A percentile compares a stretch with the other conserved stretches of the same genome.
These are phyloP conservation scores for Neurospora discreta DNA, from an alignment of 495 filamentous ascomycete species.

Conservation along the genomic window DNA sequence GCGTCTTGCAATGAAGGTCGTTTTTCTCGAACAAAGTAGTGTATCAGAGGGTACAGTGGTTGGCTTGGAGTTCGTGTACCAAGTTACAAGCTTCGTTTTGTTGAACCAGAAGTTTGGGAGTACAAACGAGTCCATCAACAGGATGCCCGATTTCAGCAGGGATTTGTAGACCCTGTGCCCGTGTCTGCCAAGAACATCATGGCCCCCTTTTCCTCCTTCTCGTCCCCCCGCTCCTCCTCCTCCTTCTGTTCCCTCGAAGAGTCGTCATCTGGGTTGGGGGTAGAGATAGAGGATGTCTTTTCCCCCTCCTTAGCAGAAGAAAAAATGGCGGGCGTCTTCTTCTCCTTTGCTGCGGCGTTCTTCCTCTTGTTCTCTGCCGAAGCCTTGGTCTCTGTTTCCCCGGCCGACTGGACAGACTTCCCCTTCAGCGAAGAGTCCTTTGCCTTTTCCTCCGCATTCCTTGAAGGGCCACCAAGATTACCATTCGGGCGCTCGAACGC, in stretches of 20 bases:
- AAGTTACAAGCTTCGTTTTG: no score
- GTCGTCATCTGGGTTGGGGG: neutral
- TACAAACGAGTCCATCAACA: neutral
- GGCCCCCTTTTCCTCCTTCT: neutral
- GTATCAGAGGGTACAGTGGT: no score
- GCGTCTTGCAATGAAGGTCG: no score
- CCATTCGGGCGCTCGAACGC: neutral
- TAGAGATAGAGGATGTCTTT: neutral
- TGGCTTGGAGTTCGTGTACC: no score
- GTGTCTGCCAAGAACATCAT: neutral
- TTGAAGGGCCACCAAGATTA: neutral
- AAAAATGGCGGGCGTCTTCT: neutral
- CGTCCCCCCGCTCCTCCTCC: neutral
- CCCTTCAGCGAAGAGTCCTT: neutral
- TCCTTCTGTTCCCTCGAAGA: neutral
- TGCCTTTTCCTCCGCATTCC: neutral
- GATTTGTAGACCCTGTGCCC: neutral
- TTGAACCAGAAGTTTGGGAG: no score
- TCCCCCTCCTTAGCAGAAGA: neutral
- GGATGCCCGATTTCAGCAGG: neutral
- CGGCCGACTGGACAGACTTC: neutral
- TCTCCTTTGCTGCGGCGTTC: neutral
- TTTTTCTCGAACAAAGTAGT: no score
- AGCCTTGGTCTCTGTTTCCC: neutral
- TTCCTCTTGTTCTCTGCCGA: neutral